Evolutionary conservation across 306 rosid genomes (phyloP), one percentile per base, ranked within the genome.

Genomic region (Mucuna pruriens): DNA sequence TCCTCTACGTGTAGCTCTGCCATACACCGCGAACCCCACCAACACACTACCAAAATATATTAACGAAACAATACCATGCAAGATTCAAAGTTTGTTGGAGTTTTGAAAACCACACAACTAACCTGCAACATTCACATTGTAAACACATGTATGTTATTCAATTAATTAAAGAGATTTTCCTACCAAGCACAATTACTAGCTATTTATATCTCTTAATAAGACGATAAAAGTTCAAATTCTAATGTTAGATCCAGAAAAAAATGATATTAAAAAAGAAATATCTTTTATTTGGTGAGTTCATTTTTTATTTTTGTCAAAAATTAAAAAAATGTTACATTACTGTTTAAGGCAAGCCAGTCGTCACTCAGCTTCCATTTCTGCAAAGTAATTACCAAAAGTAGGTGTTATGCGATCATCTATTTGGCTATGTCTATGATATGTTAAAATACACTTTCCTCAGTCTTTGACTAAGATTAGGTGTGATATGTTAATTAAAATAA

Each of bases 71-170:
- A 78, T 23, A 40, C 63, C 69, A 51, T 81, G 54, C 80, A 63
- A 71, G 49, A 79, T 86, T 90, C 92, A 84, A 90, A 78, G 94
- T 86, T 90, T 87, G 92, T 88, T 92, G 85, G 85, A 80, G 77
- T 82, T 84, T 90, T 70, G 88, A 81, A 80, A 76, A 83, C 86
- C 76, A 46, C 19, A 63, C 82, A 83, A 63, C 83, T 62, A 29
- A 29, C 67, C 6, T 29, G 16, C 74, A 67, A 71, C 63, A 83
- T 78, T 42, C 76, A 62, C 48, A 75, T 25, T 54, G 62, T 75
- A 45, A 54, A 58, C 51, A 23, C 31, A 13, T 31, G 23, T 76
- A 40, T n/a, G 13, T 54, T 52, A 72, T 78, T 84, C 84, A 84
- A 74, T 57, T 58, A 76, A 45, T 84, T 76, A 51, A 49, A n/a